Evolutionary conservation across 2,329 filamentous ascomycete genomes (phyloP).

Genomic region (Xylaria hypoxylon): DNA sequence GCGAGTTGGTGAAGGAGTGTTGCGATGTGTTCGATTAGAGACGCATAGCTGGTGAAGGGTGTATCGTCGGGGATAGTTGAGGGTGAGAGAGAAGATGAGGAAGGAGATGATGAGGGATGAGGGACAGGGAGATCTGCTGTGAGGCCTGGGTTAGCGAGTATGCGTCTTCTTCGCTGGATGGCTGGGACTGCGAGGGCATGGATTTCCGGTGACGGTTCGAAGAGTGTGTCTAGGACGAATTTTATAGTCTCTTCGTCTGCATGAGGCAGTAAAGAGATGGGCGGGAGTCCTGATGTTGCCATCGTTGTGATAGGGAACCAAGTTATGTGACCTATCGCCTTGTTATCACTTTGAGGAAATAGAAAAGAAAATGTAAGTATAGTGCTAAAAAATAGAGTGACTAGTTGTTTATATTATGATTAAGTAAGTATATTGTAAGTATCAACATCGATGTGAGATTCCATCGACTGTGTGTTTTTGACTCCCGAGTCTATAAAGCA

Average conservation of each 20-base stretch:
- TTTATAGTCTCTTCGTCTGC: conserved; percentile 67
- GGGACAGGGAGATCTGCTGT: conserved; percentile 87
- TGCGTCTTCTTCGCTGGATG: conserved; percentile 59
- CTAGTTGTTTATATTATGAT: neutral
- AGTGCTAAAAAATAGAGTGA: neutral
- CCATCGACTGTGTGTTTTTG: neutral
- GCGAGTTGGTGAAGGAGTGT: conserved; percentile 71
- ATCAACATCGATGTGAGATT: neutral
- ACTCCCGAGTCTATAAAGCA: neutral
- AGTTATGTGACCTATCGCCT: neutral
- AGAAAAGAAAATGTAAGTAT: too few species aligned
- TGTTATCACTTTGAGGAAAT: too few species aligned
- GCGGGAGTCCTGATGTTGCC: conserved; percentile 62
- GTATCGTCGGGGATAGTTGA: conserved; percentile 63
- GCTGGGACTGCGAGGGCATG: conserved; percentile 77
- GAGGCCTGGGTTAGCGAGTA: conserved; percentile 74
- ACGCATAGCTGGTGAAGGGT: conserved; percentile 73
- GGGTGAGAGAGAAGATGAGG: conserved; percentile 36
- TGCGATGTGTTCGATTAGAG: conserved; percentile 75
- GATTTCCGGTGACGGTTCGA: conserved; percentile 82
- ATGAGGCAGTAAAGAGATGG: conserved; percentile 65
- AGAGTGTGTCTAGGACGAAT: conserved; percentile 78
- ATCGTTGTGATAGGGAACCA: conserved; percentile 9
- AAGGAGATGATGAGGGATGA: too few species aligned
- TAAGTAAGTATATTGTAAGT: neutral